Conservation (phyloP, 2,329 filamentous ascomycete species). For the Sporothrix humicola region DNA sequence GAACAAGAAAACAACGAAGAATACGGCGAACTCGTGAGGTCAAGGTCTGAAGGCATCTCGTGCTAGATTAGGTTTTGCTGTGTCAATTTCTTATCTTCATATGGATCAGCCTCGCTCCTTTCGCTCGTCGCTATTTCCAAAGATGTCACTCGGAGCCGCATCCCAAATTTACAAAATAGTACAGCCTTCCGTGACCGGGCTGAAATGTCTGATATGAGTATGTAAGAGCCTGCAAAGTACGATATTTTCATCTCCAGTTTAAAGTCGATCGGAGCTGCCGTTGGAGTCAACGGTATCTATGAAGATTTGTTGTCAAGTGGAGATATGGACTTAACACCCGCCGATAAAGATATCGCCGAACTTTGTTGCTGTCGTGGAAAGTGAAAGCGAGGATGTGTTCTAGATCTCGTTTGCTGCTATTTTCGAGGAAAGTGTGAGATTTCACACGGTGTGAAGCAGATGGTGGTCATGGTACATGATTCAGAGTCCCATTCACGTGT, state of each 20-base stretch:
- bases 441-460: background rate
- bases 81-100: background rate
- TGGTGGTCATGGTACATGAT: background rate
- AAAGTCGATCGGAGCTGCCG: background rate
- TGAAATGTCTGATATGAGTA: background rate
- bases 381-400: background rate
- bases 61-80: background rate
- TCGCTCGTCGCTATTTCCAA: background rate
- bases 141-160: background rate
- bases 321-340: background rate
- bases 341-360: background rate
- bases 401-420: background rate
- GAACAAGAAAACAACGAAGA: conserved; percentile 2
- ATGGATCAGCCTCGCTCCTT: background rate
- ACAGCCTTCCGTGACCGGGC: background rate
- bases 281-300: background rate
- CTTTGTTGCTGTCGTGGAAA: background rate
- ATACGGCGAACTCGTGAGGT: background rate
- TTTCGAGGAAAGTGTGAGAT: background rate
- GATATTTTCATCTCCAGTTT: too few relatives aligned
- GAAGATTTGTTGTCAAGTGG: background rate
- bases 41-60: background rate
- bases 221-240: too few relatives aligned
- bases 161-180: too few relatives aligned
- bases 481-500: background rate